Evolutionary conservation across 306 rosid species (phyloP), one percentile per base, ranked within the genome.

Genomic region (Cucurbita argyrosperma): DNA sequence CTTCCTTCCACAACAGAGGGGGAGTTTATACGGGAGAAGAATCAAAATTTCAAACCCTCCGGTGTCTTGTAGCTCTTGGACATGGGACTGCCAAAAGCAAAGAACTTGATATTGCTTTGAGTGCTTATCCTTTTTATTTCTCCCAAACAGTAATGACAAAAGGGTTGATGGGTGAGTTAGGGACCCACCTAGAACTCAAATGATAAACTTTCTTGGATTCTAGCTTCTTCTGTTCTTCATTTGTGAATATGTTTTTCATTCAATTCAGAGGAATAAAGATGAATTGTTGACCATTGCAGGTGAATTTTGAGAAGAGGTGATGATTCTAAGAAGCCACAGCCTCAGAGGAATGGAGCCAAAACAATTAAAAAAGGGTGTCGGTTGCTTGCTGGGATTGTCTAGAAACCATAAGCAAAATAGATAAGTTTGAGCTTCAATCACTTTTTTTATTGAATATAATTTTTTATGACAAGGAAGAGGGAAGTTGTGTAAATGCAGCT

Each of bases 131-230:
- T 46, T 67, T 30, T 23, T 43, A 67, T 21, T 67, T 11, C 54
- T 50, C 53, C 13, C 18, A 65, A 42, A 67, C 18, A 43, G 72
- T 26, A 58, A 3, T 45, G 72, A 67, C 72, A 45, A 45, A 67
- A 18, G 30, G 72, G 18, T 1, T 8, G 55, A 46, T 67, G 56
- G 72, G 55, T 10, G 21, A 46, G 54, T 47, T 47, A 47, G 56
- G 70, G 57, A 68, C 45, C 74, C 57, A 69, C 43, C 74, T 26
- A 30, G 57, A 68, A 69, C 57, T 69, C 74, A 69, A 69, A 23
- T 23, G 45, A 69, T 47, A 67, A 11, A 45, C 40, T 19, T 23
- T 23, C 74, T 45, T 68, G 57, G 56, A 47, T 49, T 67, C 11
- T 19, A 67, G 19, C 72, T 46, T 50, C 19, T 23, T 35, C 1